Evolutionary conservation across 352 stramenopile genomes (phyloP), one percentile per base, ranked within the genome.

Genomic region (Phytophthora boehmeriae): DNA sequence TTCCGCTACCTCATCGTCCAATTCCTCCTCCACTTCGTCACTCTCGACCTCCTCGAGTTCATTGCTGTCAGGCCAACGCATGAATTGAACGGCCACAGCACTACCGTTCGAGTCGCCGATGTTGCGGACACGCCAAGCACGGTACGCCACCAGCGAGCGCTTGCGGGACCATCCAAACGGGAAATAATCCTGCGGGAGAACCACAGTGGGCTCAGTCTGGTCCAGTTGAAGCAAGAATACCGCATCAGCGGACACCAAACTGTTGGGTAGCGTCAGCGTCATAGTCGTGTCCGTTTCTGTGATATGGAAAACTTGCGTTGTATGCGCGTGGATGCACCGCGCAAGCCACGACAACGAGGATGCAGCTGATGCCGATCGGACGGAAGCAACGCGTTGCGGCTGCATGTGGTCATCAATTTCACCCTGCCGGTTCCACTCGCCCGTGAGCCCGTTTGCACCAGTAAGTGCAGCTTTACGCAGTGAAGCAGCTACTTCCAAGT

Each of bases 201-300:
- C 56, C 16, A 79, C 72, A 2, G 75, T 76, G 1, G 78, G 77
- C 45, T 81, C 75, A 23, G 55, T 58, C 4, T 75, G 61, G 41
- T 84, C 66, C 27, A 91, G 49, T 32, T 88, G 71, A 16, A 83
- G 62, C 14, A 78, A 50, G 34, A 88, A 83, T 13, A 86, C 76
- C 11, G 68, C 68, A 35, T 78, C 67, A 0, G 64, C 66, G 48
- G 82, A 87, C 27, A 91, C 74, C 36, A 88, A 56, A 41, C 79
- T 88, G 61, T 89, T 76, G 10, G 69, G 77, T 8, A 88, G 67
- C 8, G 78, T 75, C 5, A 91, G 46, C 13, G 78, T 87, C 63
- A 91, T 77, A 9, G 67, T 86, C 44, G 68, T 76, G 44, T 71
- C 63, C 2, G 82, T 89, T 59, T 91, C 82, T 8, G 82, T 83